Base-by-base conservation (phyloP, 257 asterid genomes). In the Vinca minor region DNA sequence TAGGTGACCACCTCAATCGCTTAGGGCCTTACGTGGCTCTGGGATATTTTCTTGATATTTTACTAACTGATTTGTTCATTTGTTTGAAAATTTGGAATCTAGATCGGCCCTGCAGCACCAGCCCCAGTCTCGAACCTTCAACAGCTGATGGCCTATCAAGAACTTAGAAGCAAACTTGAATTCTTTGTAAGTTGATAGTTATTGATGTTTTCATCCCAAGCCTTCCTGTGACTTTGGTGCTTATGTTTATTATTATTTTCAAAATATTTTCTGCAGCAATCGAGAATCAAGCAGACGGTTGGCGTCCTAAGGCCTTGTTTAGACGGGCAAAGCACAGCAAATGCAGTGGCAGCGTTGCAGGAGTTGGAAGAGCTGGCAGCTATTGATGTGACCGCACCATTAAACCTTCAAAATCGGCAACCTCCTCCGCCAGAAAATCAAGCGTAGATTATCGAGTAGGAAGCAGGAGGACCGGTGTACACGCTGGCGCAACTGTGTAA, bases 331-430 rank as follows among this genome's bases (percentile, higher is more conserved):
- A 76, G 71, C 48, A 77, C 89, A 25, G 36, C 82, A 9, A 74
- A 36, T 44, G 91, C 89, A 35, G 26, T 70, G 41, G 67, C 55
- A 49, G 81, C 81, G 11, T 28, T 86, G 64, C 79, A 78, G 49
- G 90, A 88, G 74, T 85, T 88, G 23, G 96, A 91, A 73, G 65
- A 70, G 69, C 69, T 73, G 14, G 87, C 85, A 13, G 35, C 66
- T 41, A 28, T 26, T 1, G 54, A 62, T 7, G 21, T 42, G 44
- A 42, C 35, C 8, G 66, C 53, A 0, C 35, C 66, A 49, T n/a
- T 55, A 55, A 55, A 55, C 41, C 61, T 8, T 18, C 61, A 55
- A 32, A 55, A 3, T 31, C 25, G 61, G 67, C 67, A 69, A 52
- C 73, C 47, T 11, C 67, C 73, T n/a, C 62, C 45, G 13, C 23